These are phyloP conservation scores for Gaertneriomyces semiglobifer DNA, from an alignment of 192 early-diverging fungal genomes.

Conservation along the genomic window DNA sequence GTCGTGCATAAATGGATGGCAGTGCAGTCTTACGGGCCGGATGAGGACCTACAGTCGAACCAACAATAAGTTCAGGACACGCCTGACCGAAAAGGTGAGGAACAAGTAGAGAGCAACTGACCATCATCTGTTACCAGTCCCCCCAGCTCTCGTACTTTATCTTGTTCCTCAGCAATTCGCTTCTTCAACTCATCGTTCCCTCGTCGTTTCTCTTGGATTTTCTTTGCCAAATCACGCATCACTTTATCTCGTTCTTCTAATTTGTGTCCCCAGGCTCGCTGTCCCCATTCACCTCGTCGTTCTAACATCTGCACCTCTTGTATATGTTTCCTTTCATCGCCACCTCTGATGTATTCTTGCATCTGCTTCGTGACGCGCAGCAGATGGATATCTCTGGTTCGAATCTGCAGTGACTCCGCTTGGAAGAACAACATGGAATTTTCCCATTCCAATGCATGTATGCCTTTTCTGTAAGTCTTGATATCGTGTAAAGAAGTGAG, in stretches of 20 bases:
- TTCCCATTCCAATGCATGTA: conserved; percentile 65
- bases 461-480: conserved; percentile 62
- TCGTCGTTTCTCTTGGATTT: conserved; percentile 40
- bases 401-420: conserved; percentile 52
- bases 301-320: conserved; percentile 53
- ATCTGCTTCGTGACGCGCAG: conserved; percentile 61
- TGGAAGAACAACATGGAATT: conserved; percentile 64
- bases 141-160: conserved; percentile 34
- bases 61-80: not conserved
- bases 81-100: not conserved
- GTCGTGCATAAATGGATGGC: conserved; percentile 45
- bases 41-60: no score
- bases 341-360: conserved; percentile 59
- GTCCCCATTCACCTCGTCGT: conserved; percentile 48
- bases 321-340: conserved; percentile 52
- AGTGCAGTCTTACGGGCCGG: conserved; percentile 22
- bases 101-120: no score
- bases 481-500: conserved; percentile 61
- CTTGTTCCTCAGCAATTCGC: conserved; percentile 38
- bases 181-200: conserved; percentile 46
- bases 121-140: not conserved
- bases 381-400: conserved; percentile 59
- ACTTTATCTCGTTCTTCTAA: conserved; percentile 38
- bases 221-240: conserved; percentile 33
- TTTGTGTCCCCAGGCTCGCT: conserved; percentile 47